Evolutionary conservation across 257 asterid species (phyloP).

Genomic region (Prunella vulgaris): DNA sequence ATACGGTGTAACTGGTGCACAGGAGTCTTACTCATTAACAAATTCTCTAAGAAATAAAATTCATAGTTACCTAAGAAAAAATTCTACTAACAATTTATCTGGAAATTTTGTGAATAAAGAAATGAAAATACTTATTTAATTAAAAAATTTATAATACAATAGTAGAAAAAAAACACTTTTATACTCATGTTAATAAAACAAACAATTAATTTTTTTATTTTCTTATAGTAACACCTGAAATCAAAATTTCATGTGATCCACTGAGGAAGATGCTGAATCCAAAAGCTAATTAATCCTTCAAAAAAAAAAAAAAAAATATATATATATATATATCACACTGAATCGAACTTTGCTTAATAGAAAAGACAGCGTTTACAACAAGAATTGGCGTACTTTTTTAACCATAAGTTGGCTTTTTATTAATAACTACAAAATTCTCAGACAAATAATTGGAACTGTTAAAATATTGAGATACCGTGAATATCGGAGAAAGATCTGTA

Average conservation of each 20-base stretch:
- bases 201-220: too few species aligned
- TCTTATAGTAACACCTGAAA: not conserved
- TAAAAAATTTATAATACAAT: too few species aligned
- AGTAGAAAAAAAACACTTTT: too few species aligned
- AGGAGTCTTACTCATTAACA: too few species aligned
- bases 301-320: too few species aligned
- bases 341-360: constrained; percentile 20
- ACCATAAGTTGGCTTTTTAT: not conserved
- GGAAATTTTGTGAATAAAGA: too few species aligned
- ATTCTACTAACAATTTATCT: too few species aligned
- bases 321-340: not conserved
- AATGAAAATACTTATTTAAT: too few species aligned
- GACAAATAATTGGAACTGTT: constrained; percentile 7
- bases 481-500: constrained; percentile 34
- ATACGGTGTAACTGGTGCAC: too few species aligned
- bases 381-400: constrained; percentile 21
- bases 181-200: too few species aligned
- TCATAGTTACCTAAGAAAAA: too few species aligned
- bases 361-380: constrained; percentile 26
- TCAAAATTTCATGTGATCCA: not conserved
- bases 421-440: not conserved
- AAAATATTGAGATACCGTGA: constrained; percentile 33
- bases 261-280: constrained; percentile 19
- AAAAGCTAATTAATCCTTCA: constrained; percentile 19
- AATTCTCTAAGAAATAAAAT: too few species aligned